Conservation (phyloP, 2,329 filamentous ascomycete genomes). For the Fonsecaea erecta region DNA sequence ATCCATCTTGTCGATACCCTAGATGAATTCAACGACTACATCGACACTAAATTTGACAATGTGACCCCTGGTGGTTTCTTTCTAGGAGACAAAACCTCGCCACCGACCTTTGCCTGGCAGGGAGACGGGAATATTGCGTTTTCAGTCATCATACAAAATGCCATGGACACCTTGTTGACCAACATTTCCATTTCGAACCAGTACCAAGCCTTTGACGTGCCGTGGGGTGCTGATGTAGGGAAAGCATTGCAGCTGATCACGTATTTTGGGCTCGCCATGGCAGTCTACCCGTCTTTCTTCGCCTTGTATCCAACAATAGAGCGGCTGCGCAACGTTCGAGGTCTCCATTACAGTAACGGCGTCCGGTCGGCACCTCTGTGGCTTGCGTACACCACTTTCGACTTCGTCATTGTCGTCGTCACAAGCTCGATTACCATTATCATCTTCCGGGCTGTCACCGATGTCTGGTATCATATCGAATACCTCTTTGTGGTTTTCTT, state of each 20-base stretch:
- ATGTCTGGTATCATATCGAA: slow-evolving; percentile 75
- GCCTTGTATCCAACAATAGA: slow-evolving; percentile 87
- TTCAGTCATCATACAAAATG: slow-evolving; percentile 61
- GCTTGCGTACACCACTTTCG: slow-evolving; percentile 80
- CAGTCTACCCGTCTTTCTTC: slow-evolving; percentile 83
- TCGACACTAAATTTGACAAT: slow-evolving; percentile 66
- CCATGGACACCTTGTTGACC: slow-evolving; percentile 67
- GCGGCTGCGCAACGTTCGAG: slow-evolving; percentile 75
- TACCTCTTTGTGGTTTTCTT: slow-evolving; percentile 83
- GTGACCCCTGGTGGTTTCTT: slow-evolving; percentile 81
- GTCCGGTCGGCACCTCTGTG: slow-evolving; percentile 81
- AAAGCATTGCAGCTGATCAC: slow-evolving; percentile 77
- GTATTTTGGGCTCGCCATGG: slow-evolving; percentile 80
- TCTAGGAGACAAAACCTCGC: slow-evolving; percentile 64
- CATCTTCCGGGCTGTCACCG: slow-evolving; percentile 67
- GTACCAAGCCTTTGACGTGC: slow-evolving; percentile 76
- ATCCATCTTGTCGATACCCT: slow-evolving; percentile 66
- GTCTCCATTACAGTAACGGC: slow-evolving; percentile 89
- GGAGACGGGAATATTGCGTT: slow-evolving; percentile 66
- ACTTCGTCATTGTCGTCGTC: slow-evolving; percentile 73
- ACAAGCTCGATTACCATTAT: slow-evolving; percentile 69
- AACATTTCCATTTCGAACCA: slow-evolving; percentile 72
- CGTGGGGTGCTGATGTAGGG: slow-evolving; percentile 70
- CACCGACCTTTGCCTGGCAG: slow-evolving; percentile 72
- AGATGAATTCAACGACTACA: slow-evolving; percentile 69